phyloP scores from a whole-genome alignment of 345 rosid species.

The Iberis pinnata region DNA sequence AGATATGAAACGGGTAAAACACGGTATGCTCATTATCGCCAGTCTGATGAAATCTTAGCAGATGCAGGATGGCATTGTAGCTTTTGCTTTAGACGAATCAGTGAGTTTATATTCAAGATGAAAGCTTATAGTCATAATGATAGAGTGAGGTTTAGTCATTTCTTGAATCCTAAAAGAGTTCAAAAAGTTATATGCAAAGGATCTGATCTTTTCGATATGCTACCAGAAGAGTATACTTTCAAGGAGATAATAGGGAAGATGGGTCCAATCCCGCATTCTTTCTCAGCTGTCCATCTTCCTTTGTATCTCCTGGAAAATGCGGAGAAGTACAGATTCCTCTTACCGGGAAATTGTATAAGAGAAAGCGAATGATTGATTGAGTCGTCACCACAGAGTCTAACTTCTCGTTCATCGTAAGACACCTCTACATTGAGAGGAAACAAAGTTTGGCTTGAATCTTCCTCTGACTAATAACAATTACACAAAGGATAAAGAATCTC shows the following conservation, averaged over 20 bases:
- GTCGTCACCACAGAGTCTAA: constrained; percentile 14
- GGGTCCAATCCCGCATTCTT: constrained; percentile 79
- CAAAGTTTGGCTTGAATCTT: constrained; percentile 18
- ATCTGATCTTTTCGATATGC: constrained; percentile 69
- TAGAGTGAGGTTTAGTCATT: constrained; percentile 65
- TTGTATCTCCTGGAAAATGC: constrained; percentile 57
- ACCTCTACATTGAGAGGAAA: constrained; percentile 21
- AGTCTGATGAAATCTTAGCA: constrained; percentile 55
- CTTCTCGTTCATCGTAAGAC: constrained; percentile 11
- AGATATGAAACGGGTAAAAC: constrained; percentile 59
- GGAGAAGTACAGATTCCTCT: constrained; percentile 48
- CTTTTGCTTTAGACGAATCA: constrained; percentile 60
- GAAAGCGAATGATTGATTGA: constrained; percentile 32
- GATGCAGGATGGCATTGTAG: constrained; percentile 90
- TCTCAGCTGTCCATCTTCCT: constrained; percentile 71
- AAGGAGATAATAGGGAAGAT: constrained; percentile 66
- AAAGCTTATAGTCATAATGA: constrained; percentile 72
- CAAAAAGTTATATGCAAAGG: constrained; percentile 73
- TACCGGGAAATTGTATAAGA: constrained; percentile 63
- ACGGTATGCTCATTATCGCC: constrained; percentile 68
- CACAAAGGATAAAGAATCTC: constrained; percentile 14
- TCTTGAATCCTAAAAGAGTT: constrained; percentile 57
- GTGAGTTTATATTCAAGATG: constrained; percentile 73
- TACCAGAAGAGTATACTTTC: constrained; percentile 74
- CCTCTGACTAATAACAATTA: constrained; percentile 18